A percentile compares a stretch with the other conserved stretches of the same genome.
These are phyloP conservation scores for Candida maesae DNA, from an alignment of 805 yeast genomes.

Conservation along the genomic window DNA sequence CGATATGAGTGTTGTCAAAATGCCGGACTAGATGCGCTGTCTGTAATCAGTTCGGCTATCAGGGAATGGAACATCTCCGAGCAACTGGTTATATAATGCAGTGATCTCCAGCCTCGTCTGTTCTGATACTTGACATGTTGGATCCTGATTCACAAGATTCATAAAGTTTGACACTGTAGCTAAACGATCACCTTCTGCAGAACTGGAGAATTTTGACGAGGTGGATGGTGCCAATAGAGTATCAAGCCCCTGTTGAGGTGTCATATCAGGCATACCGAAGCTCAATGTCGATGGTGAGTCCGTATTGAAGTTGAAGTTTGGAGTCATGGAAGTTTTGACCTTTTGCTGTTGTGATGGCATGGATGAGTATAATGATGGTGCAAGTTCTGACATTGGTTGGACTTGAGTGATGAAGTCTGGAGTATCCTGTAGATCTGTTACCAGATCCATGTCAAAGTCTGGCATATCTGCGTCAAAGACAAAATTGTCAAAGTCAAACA, in stretches of 20 bases:
- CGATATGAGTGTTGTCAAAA: too few species aligned
- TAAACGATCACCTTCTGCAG: too few species aligned
- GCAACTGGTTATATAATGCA: constrained; percentile 2
- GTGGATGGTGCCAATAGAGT: too few species aligned
- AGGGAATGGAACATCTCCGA: neutral
- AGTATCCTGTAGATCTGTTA: neutral
- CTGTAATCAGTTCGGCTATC: too few species aligned
- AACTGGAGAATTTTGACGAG: too few species aligned
- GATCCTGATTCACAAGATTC: constrained; percentile 12
- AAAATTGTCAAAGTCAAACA: constrained; percentile 8
- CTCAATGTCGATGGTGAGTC: too few species aligned
- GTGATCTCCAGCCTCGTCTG: constrained; percentile 12
- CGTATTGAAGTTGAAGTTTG: neutral
- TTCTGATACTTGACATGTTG: constrained; percentile 7
- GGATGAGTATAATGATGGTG: neutral
- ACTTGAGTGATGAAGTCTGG: constrained; percentile 10
- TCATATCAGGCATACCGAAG: too few species aligned
- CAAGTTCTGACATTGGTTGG: constrained; percentile 26
- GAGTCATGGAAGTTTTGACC: too few species aligned
- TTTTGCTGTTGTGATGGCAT: too few species aligned
- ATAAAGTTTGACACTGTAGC: constrained; percentile 7
- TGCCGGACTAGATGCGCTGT: too few species aligned
- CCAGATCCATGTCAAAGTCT: constrained; percentile 7
- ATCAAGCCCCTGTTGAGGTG: too few species aligned
- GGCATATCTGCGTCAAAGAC: constrained; percentile 8